These are phyloP conservation scores for Nannochloropsis salina DNA, from an alignment of 108 stramenopile species.

Conservation along the genomic window DNA sequence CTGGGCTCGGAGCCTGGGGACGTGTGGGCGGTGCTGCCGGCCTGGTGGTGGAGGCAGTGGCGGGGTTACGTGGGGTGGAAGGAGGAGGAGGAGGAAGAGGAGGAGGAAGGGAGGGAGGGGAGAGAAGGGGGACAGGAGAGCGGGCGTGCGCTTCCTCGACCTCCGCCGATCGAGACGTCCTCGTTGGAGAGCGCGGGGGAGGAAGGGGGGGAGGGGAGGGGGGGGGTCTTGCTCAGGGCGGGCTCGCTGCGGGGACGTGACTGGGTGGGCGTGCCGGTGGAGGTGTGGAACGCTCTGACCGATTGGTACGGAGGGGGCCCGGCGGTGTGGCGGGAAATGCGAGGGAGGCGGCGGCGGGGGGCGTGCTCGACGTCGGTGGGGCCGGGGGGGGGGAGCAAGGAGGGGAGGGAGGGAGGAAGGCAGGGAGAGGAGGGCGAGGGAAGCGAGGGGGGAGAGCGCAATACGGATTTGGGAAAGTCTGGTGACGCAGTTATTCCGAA, in stretches of 20 bases:
- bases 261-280: not conserved
- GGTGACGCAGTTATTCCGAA: not conserved
- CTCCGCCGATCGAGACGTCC: too few species aligned
- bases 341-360: not conserved
- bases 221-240: not conserved
- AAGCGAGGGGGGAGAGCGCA: not conserved
- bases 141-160: too few species aligned
- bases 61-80: not conserved
- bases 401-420: not conserved
- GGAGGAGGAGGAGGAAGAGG: not conserved
- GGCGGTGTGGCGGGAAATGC: not conserved
- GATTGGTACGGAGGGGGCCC: not conserved
- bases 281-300: not conserved
- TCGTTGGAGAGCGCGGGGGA: not conserved
- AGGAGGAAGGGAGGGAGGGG: not conserved
- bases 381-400: too few species aligned
- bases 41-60: not conserved
- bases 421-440: not conserved
- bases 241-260: not conserved
- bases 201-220: not conserved
- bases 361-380: not conserved
- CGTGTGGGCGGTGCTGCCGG: not conserved
- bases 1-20: not conserved
- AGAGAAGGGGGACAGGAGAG: not conserved
- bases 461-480: not conserved